phyloP scores from a whole-genome alignment of 805 yeast species.

The Metschnikowia peoriensis region DNA sequence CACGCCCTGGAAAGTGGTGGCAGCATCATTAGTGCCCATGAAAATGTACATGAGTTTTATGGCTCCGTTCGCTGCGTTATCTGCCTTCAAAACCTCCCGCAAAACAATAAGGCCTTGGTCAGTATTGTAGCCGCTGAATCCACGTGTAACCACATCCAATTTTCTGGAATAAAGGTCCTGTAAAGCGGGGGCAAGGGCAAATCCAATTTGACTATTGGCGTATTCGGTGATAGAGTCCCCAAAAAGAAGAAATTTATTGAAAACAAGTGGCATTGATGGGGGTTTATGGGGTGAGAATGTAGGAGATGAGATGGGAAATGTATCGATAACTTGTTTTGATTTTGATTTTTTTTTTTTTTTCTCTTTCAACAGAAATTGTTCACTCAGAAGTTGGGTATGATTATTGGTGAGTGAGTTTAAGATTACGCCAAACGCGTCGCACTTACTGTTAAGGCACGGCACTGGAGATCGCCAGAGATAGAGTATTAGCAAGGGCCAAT shows the following conservation, averaged over 20 bases:
- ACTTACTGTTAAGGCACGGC: no score
- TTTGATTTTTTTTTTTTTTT: no score
- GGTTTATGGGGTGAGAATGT: not conserved
- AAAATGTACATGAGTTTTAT: constrained; percentile 56
- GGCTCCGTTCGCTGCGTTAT: constrained; percentile 19
- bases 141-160: constrained; percentile 69
- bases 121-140: constrained; percentile 74
- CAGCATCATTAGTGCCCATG: constrained; percentile 77
- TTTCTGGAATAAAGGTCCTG: constrained; percentile 53
- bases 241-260: constrained; percentile 53
- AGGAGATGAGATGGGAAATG: not conserved
- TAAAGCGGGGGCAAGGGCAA: constrained; percentile 52
- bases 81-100: constrained; percentile 47
- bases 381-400: no score
- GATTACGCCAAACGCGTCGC: no score
- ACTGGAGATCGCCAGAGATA: no score
- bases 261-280: constrained; percentile 7
- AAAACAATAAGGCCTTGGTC: constrained; percentile 48
- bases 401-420: no score
- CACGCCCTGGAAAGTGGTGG: constrained; percentile 40
- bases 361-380: no score
- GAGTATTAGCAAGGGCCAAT: no score
- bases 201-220: constrained; percentile 42
- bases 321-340: no score
- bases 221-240: constrained; percentile 73